Conservation (phyloP, 768 basidiomycete species). For the Tricholoma furcatifolium region DNA sequence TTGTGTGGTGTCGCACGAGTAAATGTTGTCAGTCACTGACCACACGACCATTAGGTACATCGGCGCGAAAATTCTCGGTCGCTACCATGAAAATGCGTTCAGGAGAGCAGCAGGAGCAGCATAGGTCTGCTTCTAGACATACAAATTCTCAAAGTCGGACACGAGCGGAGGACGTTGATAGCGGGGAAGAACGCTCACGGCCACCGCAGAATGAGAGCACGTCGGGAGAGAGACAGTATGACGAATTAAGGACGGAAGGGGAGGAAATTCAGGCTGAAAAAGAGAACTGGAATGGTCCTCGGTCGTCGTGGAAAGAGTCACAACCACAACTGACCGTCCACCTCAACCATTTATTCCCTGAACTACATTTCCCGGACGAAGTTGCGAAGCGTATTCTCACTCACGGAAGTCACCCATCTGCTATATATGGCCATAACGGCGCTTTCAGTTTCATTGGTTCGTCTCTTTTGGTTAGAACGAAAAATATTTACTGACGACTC, state of each 20-base stretch:
- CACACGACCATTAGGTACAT: constrained; percentile 11
- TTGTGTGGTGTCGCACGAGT: neutral
- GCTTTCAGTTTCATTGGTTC: constrained; percentile 72
- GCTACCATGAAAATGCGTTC: constrained; percentile 25
- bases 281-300: constrained; percentile 11
- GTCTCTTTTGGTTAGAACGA: constrained; percentile 18
- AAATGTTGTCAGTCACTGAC: constrained; percentile 3
- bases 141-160: constrained; percentile 9
- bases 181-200: constrained; percentile 1
- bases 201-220: constrained; percentile 4
- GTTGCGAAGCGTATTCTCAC: constrained; percentile 74
- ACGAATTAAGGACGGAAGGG: neutral
- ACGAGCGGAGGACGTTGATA: constrained; percentile 7
- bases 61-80: constrained; percentile 25
- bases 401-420: constrained; percentile 70
- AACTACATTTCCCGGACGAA: constrained; percentile 68
- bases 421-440: constrained; percentile 69
- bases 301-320: constrained; percentile 15
- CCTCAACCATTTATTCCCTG: constrained; percentile 59
- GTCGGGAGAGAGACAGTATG: neutral
- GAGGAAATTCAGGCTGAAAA: constrained; percentile 4
- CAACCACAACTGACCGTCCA: constrained; percentile 45
- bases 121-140: constrained; percentile 14
- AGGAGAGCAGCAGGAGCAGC: constrained; percentile 14
- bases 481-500: neutral